Percentiles rank a stretch among this genome's conserved stretches.
phyloP scores from a whole-genome alignment of 2,329 filamentous ascomycete genomes.

The Penicillium occitanis region DNA sequence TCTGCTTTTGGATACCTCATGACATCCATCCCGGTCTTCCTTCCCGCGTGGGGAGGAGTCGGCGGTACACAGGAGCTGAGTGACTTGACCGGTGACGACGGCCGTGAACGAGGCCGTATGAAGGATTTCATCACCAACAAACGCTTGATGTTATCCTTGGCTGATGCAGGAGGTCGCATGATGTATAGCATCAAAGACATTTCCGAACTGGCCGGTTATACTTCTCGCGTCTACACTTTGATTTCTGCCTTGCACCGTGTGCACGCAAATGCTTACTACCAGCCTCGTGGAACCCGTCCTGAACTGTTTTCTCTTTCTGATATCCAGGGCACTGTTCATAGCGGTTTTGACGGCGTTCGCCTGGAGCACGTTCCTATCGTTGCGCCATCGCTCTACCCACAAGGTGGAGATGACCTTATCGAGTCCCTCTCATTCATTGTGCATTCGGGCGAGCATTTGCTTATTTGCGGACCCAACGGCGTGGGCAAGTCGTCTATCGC shows the following conservation, averaged over 20 bases:
- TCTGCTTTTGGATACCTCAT: slow-evolving; percentile 95
- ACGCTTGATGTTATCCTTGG: slow-evolving; percentile 92
- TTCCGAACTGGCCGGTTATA: slow-evolving; percentile 92
- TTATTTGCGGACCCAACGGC: slow-evolving; percentile 93
- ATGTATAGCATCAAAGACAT: slow-evolving; percentile 99
- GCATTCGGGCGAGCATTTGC: slow-evolving; percentile 83
- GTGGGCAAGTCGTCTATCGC: slow-evolving; percentile 89
- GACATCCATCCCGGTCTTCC: slow-evolving; percentile 87
- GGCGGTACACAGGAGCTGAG: slow-evolving; percentile 70
- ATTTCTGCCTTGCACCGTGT: slow-evolving; percentile 93
- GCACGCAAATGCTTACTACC: slow-evolving; percentile 83
- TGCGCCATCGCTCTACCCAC: slow-evolving; percentile 82
- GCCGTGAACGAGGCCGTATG: slow-evolving; percentile 80
- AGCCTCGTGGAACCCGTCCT: slow-evolving; percentile 62
- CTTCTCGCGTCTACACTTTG: slow-evolving; percentile 90
- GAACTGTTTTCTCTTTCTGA: slow-evolving; percentile 89
- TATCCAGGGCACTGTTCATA: slow-evolving; percentile 89
- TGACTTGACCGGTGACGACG: slow-evolving; percentile 32
- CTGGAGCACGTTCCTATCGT: slow-evolving; percentile 92
- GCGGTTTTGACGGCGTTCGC: slow-evolving; percentile 90
- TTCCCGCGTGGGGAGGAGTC: slow-evolving; percentile 88
- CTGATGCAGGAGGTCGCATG: slow-evolving; percentile 94
- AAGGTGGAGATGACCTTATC: slow-evolving; percentile 86
- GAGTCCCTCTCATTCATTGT: slow-evolving; percentile 88
- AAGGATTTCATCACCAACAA: slow-evolving; percentile 99